Conservation (phyloP, 2,329 filamentous ascomycete genomes). For the Paecilomyces dactylethromorphus region DNA sequence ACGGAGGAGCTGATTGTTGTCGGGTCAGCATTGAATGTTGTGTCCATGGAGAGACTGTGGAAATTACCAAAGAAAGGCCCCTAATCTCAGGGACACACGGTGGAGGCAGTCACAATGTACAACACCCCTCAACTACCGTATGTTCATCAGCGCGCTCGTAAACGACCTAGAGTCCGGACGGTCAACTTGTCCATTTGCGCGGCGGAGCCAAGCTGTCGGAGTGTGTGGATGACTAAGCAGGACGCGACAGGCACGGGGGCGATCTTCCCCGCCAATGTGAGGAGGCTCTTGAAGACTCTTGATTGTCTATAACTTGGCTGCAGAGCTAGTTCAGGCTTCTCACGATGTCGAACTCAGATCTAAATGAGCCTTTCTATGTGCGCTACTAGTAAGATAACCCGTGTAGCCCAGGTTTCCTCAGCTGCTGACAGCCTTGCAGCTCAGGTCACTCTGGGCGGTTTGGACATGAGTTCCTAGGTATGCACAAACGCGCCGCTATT, state of each 20-base stretch:
- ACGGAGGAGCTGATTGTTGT: constrained; percentile 14
- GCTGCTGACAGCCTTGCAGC: constrained; percentile 50
- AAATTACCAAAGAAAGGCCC: constrained; percentile 23
- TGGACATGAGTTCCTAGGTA: constrained; percentile 96
- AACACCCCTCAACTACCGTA: constrained; percentile 29
- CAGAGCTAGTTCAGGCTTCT: constrained; percentile 1
- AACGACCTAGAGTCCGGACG: constrained; percentile 24
- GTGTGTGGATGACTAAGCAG: constrained; percentile 42
- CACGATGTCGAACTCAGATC: constrained; percentile 51
- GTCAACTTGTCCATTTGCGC: constrained; percentile 37
- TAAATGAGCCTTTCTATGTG: constrained; percentile 84
- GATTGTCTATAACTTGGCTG: neutral
- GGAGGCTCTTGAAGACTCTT: neutral
- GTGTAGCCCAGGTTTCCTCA: constrained; percentile 28
- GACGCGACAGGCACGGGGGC: constrained; percentile 2
- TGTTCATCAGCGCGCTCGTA: constrained; percentile 29
- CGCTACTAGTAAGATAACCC: constrained; percentile 77
- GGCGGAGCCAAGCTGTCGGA: constrained; percentile 28
- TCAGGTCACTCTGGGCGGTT: constrained; percentile 96
- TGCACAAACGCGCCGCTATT: constrained; percentile 13
- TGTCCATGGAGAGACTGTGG: constrained; percentile 14
- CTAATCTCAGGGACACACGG: constrained; percentile 15
- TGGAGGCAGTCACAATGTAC: constrained; percentile 20
- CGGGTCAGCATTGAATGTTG: constrained; percentile 10
- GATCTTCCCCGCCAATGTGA: constrained; percentile 2